Conservation (phyloP, 2,329 filamentous ascomycete species). For the Pseudogymnoascus sp. region DNA sequence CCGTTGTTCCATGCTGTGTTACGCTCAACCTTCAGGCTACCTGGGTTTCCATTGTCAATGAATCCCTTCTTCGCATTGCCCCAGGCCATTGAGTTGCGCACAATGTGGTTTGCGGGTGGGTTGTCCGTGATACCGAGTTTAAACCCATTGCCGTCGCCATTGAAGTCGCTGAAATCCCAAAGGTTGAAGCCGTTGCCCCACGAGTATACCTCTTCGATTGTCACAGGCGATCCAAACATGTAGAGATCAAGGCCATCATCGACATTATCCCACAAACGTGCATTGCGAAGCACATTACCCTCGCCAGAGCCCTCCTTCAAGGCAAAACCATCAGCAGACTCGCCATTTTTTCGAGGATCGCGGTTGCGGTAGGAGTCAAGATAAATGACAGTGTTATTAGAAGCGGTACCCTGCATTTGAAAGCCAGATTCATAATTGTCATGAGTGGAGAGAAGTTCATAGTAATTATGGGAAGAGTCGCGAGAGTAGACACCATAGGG, state of each 20-base stretch:
- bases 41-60: conserved; percentile 39
- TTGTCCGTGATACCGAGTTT: conserved; percentile 37
- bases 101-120: conserved; percentile 35
- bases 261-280: conserved; percentile 43
- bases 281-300: conserved; percentile 39
- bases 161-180: conserved; percentile 37
- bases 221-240: conserved; percentile 36
- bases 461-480: conserved; percentile 31
- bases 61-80: conserved; percentile 38
- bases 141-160: conserved; percentile 42
- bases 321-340: conserved; percentile 43
- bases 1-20: conserved; percentile 42
- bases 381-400: conserved; percentile 36
- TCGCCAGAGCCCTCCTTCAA: conserved; percentile 40
- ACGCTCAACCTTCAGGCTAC: conserved; percentile 33
- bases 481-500: conserved; percentile 33
- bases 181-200: conserved; percentile 42
- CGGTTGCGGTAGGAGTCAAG: conserved; percentile 39
- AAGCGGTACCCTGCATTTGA: conserved; percentile 30
- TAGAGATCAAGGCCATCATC: conserved; percentile 42
- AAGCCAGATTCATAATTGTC: conserved; percentile 36
- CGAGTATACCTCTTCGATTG: conserved; percentile 37
- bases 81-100: conserved; percentile 40
- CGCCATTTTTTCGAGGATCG: conserved; percentile 44
- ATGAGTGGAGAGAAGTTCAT: conserved; percentile 31